Evolutionary conservation across 1,139 yeast species (phyloP).

Genomic region (Nematodospora anomalae): DNA sequence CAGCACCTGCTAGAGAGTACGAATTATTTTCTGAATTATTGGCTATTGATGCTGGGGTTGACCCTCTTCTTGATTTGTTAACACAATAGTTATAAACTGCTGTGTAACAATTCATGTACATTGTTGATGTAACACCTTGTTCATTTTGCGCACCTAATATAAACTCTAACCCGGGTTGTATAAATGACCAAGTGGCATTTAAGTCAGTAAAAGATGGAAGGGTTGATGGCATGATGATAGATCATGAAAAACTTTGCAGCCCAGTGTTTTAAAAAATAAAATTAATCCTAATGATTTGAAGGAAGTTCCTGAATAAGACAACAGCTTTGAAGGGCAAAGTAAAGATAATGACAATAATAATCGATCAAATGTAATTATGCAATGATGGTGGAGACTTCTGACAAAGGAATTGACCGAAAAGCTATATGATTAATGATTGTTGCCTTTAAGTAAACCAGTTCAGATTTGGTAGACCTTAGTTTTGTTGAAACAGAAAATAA

Average conservation of each 20-base stretch:
- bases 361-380: too few relatives aligned
- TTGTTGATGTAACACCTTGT: slow-evolving; percentile 65
- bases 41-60: slow-evolving; percentile 17
- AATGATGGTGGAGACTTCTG: too few relatives aligned
- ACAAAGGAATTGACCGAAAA: too few relatives aligned
- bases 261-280: slow-evolving; percentile 1
- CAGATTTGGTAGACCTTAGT: too few relatives aligned
- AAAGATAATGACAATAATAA: too few relatives aligned
- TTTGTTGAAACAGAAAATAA: not conserved
- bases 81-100: slow-evolving; percentile 95
- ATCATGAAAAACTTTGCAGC: not conserved
- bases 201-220: slow-evolving; percentile 48
- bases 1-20: slow-evolving; percentile 77
- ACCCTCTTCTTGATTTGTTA: slow-evolving; percentile 58
- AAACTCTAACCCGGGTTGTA: slow-evolving; percentile 70
- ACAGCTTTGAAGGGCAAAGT: too few relatives aligned
- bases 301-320: too few relatives aligned
- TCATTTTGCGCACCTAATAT: slow-evolving; percentile 67
- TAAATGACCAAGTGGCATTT: slow-evolving; percentile 72
- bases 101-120: slow-evolving; percentile 75
- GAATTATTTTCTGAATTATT: slow-evolving; percentile 28
- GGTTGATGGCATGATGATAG: slow-evolving; percentile 10
- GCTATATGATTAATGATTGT: too few relatives aligned
- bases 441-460: too few relatives aligned
- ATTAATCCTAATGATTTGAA: too few relatives aligned